phyloP scores from a whole-genome alignment of 2,329 filamentous ascomycete species.

The Hymenoscyphus occultus region DNA sequence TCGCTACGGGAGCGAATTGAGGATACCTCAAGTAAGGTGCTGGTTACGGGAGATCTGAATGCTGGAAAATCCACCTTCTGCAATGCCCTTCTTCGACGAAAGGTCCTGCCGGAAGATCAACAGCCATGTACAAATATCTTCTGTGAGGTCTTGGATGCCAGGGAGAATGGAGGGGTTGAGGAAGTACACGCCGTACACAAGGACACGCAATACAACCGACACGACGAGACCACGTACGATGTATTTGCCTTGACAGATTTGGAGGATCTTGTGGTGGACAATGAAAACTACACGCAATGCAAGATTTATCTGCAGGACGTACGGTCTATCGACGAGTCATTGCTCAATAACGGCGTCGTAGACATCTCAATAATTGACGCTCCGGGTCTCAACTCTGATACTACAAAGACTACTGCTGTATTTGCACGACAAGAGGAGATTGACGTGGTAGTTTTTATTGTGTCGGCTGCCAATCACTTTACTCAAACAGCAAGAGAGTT shows the following conservation, averaged over 20 bases:
- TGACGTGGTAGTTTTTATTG: constrained; percentile 97
- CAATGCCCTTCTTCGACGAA: constrained; percentile 89
- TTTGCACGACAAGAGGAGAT: constrained; percentile 98
- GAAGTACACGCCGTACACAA: constrained; percentile 95
- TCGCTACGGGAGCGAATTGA: constrained; percentile 90
- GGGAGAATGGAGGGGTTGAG: constrained; percentile 86
- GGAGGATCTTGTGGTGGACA: constrained; percentile 87
- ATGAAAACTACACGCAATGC: constrained; percentile 85
- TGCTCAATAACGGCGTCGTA: constrained; percentile 95
- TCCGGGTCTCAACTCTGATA: constrained; percentile 92
- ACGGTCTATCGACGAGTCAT: constrained; percentile 82
- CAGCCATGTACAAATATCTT: constrained; percentile 98
- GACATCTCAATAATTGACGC: constrained; percentile 98
- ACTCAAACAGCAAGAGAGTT: constrained; percentile 98
- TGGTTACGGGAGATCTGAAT: constrained; percentile 94
- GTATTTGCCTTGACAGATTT: constrained; percentile 75
- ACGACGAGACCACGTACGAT: constrained; percentile 92
- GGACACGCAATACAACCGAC: constrained; percentile 73
- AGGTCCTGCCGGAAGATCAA: constrained; percentile 92
- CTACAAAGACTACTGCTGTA: constrained; percentile 92
- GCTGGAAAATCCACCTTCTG: constrained; percentile 98
- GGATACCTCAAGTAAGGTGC: constrained; percentile 93
- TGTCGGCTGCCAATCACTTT: constrained; percentile 96
- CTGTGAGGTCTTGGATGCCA: constrained; percentile 90
- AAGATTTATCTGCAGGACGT: constrained; percentile 95